Base-by-base conservation (phyloP, 1,139 yeast genomes). In the Spathaspora jeffriesii region DNA sequence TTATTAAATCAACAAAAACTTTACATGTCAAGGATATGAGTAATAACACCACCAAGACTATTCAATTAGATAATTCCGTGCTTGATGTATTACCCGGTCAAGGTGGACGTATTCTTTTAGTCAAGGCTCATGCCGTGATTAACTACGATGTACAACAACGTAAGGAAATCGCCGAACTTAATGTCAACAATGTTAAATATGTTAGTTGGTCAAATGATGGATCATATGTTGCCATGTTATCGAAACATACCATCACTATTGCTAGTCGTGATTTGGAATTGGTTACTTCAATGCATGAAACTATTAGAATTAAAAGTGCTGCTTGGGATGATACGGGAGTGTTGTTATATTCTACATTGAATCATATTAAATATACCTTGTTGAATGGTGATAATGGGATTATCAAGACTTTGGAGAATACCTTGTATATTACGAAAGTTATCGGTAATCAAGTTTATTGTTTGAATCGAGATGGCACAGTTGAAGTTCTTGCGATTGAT, bases 301-400 rank as follows among this genome's bases (percentile, higher is more conserved):
- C 99, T 5, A 93, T 95, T 57, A 81, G 99, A 67, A 90, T 95
- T 61, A 95, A 95, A 75, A 86, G 96, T 71, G 98, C 97, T 43
- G 91, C 96, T 11, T 95, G 98, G 98, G 99, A 93, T 65, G 97
- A 91, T 59, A 77, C 89, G 43, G 95, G 95, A 43, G 96, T 95
- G 36, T 78, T 95, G 64, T 78, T 95, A 57, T 95, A 92, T 68
- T 87, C 97, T 22, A 95, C 99, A 20, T 79, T 95, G 64, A 93
- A 93, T 70, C 99, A 95, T 65, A 87, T 95, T 70, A 93, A 93
- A 71, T 95, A 93, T 69, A 86, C 96, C 43, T 76, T 95, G 60
- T 77, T 92, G 63, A 93, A 92, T 62, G 99, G 99, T 58, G 99
- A 95, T 63, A 84, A 78, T 59, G 99, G 99, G 58, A 91, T 95